Base-by-base conservation (phyloP, 495 filamentous ascomycete species). In the Penicillium manginii region DNA sequence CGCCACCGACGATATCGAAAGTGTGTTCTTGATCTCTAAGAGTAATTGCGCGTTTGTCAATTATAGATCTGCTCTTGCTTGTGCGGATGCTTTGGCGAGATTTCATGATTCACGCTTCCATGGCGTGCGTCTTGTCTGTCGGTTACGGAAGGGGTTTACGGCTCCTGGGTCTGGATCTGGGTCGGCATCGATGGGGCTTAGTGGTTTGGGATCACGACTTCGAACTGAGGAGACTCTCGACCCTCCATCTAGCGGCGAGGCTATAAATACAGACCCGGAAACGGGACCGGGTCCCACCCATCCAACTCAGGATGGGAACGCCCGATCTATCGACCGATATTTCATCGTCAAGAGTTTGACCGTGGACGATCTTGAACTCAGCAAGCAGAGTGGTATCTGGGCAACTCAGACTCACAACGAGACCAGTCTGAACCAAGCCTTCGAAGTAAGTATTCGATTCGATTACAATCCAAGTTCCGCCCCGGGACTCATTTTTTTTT, bases 11-110 rank as follows among this genome's bases (percentile, higher is more conserved):
- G 89, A 92, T 19, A 84, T 98, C 35, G 90, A 96, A 71, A 96
- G 92, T 40, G 82, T 98, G 21, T 97, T 97, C 61, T 78, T 97
- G 22, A 98, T 98, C 26, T 94, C 94, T 4, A 98, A 96, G 70
- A 97, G 92, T 72, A 97, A 97, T 65, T 98, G 94, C 67, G 94
- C 93, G 0, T 98, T 98, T 79, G 91, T 96, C 66, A 98, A 98
- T 67, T 98, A 96, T 67, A 88, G 86, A 59, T 90, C 90, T 43
- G 94, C 96, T 60, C 76, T 73, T 12, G 84, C 88, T 18, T 96
- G 91, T 67, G 75, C 82, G 21, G 85, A 86, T 3, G 94, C 94
- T 2, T 86, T 96, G 79, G 80, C 81, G 18, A 86, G 91, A 57
- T 91, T 98, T 48, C 92, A 98, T 67, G 92, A 97, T 63, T 96